Conservation (phyloP, 2,329 filamentous ascomycete species). For the Botrytis sinoallii region DNA sequence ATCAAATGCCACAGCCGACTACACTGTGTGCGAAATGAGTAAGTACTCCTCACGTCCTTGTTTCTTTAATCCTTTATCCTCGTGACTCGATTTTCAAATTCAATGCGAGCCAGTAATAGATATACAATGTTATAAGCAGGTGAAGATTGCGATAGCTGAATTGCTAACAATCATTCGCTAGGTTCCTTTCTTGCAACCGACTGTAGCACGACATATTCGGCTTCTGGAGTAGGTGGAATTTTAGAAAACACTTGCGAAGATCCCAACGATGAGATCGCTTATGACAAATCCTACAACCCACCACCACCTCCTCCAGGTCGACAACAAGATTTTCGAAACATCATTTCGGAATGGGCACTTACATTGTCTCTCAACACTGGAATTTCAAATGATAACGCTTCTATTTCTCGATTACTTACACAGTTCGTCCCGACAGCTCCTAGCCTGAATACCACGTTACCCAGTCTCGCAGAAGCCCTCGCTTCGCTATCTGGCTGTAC, state of each 20-base stretch:
- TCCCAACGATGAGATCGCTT: slow-evolving; percentile 51
- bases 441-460: slow-evolving; percentile 43
- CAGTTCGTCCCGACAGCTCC: slow-evolving; percentile 47
- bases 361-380: slow-evolving; percentile 57
- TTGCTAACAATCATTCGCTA: not conserved
- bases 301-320: slow-evolving; percentile 38
- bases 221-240: slow-evolving; percentile 56
- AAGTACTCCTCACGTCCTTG: not conserved
- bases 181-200: slow-evolving; percentile 59
- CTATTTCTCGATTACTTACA: slow-evolving; percentile 56
- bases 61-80: not conserved
- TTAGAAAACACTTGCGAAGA: slow-evolving; percentile 63
- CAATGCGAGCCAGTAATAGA: not conserved
- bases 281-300: slow-evolving; percentile 44
- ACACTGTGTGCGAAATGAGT: slow-evolving; percentile 63
- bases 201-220: slow-evolving; percentile 63
- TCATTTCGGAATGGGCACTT: slow-evolving; percentile 53
- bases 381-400: slow-evolving; percentile 52
- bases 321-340: slow-evolving; percentile 51
- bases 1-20: slow-evolving; percentile 44
- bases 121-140: not conserved
- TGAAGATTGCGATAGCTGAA: not conserved
- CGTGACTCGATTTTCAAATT: not conserved
- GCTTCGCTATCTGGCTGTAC: slow-evolving; percentile 68
- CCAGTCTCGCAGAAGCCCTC: slow-evolving; percentile 70